Percentiles rank a stretch among this genome's conserved stretches.
These are phyloP conservation scores for Thraustochytrium sp. DNA, from an alignment of 352 stramenopile genomes.

Conservation along the genomic window DNA sequence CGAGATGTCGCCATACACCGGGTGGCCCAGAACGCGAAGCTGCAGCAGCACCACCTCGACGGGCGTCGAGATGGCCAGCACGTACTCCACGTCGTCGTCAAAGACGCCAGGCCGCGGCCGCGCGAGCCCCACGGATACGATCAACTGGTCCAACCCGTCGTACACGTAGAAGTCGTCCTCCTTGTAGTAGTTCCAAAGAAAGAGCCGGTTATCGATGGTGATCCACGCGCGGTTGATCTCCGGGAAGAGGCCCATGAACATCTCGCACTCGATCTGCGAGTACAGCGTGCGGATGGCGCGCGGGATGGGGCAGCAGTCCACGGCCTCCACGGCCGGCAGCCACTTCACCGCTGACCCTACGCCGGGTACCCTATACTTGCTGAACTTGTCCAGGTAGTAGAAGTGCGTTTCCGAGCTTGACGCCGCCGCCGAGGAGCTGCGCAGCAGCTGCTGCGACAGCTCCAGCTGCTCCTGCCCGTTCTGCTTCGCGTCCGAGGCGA, in stretches of 20 bases:
- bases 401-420: not conserved
- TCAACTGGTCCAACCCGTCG: conserved; percentile 69
- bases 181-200: conserved; percentile 77
- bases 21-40: conserved; percentile 62
- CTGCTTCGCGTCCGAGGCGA: not conserved
- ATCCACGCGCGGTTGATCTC: conserved; percentile 72
- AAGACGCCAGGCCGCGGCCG: conserved; percentile 66
- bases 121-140: conserved; percentile 67
- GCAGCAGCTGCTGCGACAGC: not conserved
- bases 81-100: conserved; percentile 70
- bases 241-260: conserved; percentile 66
- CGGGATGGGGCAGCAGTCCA: conserved; percentile 26
- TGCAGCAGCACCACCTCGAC: conserved; percentile 72
- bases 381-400: conserved; percentile 40
- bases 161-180: conserved; percentile 67
- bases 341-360: not conserved
- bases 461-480: conserved; percentile 31
- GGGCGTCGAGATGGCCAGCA: conserved; percentile 72
- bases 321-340: not conserved
- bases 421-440: not conserved
- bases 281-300: conserved; percentile 34
- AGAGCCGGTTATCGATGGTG: conserved; percentile 69
- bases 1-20: conserved; percentile 53
- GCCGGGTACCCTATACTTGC: not conserved
- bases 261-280: conserved; percentile 41